Conservation (phyloP, 176 grass and related monocot genomes). For the Raddia distichophylla region DNA sequence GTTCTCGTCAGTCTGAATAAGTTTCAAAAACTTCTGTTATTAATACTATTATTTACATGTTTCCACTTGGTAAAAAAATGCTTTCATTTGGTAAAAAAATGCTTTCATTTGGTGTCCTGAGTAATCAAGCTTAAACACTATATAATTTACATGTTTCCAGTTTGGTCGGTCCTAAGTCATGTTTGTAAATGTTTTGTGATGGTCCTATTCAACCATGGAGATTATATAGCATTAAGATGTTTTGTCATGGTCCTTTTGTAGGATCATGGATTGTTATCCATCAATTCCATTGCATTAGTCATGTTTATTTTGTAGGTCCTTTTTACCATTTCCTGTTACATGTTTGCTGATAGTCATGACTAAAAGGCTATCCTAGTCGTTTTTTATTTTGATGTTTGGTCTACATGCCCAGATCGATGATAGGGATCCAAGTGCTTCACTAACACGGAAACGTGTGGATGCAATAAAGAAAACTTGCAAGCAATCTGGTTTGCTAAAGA, state of each 20-base stretch:
- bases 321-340: not conserved
- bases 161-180: too few species aligned
- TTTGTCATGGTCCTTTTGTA: not conserved
- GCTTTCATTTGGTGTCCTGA: too few species aligned
- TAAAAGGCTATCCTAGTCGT: conserved; percentile 1
- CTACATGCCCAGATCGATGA: conserved; percentile 51
- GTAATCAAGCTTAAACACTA: too few species aligned
- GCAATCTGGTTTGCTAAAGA: conserved; percentile 67
- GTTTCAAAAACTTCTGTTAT: not conserved
- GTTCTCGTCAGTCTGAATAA: not conserved
- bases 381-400: not conserved
- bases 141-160: too few species aligned
- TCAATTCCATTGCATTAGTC: not conserved
- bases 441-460: conserved; percentile 62
- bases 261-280: not conserved
- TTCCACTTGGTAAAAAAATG: too few species aligned
- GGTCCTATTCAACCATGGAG: not conserved
- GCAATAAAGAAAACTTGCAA: conserved; percentile 76
- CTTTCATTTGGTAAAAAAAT: too few species aligned
- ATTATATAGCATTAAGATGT: not conserved
- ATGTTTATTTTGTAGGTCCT: too few species aligned
- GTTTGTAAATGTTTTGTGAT: too few species aligned
- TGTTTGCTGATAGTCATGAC: not conserved
- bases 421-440: conserved; percentile 62
- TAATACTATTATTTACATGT: too few species aligned